A percentile compares a stretch with the other conserved stretches of the same genome.
These are phyloP conservation scores for Chloromonas sp. DNA, from an alignment of 163 green algal species.

Conservation along the genomic window DNA sequence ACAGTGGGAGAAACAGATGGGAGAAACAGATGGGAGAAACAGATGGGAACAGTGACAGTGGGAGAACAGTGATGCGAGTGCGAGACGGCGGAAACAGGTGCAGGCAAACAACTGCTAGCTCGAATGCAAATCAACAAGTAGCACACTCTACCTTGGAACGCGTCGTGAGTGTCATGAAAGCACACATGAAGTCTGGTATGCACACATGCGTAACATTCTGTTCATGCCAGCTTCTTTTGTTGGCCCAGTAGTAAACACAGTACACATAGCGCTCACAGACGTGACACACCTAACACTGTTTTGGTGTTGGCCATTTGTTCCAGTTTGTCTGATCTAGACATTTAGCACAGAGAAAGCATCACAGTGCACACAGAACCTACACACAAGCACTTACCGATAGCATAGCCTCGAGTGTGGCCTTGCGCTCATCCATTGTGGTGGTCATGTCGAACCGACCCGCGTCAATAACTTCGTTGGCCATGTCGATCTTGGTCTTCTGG, in stretches of 20 bases:
- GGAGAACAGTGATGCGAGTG: background rate
- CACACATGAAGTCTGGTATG: too few relatives aligned
- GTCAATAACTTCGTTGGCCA: slow-evolving; percentile 97
- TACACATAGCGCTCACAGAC: too few relatives aligned
- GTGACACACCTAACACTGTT: too few relatives aligned
- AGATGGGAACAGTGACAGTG: background rate
- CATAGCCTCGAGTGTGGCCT: slow-evolving; percentile 84
- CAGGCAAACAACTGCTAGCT: background rate
- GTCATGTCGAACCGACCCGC: slow-evolving; percentile 90
- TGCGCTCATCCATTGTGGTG: slow-evolving; percentile 89
- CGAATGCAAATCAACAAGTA: too few relatives aligned
- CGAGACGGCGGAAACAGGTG: background rate
- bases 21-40: background rate
- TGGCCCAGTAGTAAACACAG: too few relatives aligned
- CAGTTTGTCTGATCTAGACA: too few relatives aligned
- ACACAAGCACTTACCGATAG: slow-evolving; percentile 50
- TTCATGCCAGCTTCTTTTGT: too few relatives aligned
- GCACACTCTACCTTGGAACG: background rate
- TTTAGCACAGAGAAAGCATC: too few relatives aligned
- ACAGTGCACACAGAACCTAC: background rate
- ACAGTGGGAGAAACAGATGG: background rate
- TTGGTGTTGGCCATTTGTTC: too few relatives aligned
- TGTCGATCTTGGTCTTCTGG: slow-evolving; percentile 98
- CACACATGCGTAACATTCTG: too few relatives aligned
- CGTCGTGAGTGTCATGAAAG: background rate